Conservation (phyloP, 805 yeast species). For the Clavispora asparagi region DNA sequence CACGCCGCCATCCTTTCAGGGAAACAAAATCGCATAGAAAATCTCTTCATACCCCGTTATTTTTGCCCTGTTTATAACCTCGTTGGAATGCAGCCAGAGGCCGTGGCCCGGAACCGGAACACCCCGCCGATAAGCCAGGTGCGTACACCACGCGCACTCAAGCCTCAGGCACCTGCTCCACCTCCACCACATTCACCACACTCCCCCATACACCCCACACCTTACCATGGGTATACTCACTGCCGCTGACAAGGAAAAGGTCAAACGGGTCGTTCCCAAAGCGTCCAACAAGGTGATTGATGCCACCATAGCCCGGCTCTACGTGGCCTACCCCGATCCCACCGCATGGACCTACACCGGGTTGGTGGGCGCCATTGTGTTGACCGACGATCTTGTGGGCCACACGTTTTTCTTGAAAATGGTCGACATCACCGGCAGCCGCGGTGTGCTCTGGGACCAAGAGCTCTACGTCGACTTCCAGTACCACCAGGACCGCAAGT, state of each 20-base stretch:
- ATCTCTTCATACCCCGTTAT: too few relatives aligned
- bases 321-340: slow-evolving; percentile 84
- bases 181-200: background rate
- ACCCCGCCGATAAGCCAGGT: background rate
- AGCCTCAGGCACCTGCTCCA: background rate
- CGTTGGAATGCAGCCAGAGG: too few relatives aligned
- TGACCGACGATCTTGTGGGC: slow-evolving; percentile 91
- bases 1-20: too few relatives aligned
- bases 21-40: too few relatives aligned
- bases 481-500: slow-evolving; percentile 90
- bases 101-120: too few relatives aligned
- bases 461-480: slow-evolving; percentile 84
- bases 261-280: slow-evolving; percentile 86
- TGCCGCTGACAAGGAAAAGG: slow-evolving; percentile 73
- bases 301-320: slow-evolving; percentile 84
- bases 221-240: slow-evolving; percentile 33
- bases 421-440: slow-evolving; percentile 75
- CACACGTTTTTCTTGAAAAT: slow-evolving; percentile 87
- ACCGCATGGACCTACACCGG: slow-evolving; percentile 85
- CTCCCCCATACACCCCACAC: background rate
- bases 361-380: slow-evolving; percentile 75
- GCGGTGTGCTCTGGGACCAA: slow-evolving; percentile 97
- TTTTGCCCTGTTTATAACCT: too few relatives aligned
- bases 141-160: background rate
- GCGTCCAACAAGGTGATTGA: slow-evolving; percentile 82